Percentiles rank a stretch among this genome's conserved stretches.
Conservation (phyloP, 2,329 filamentous ascomycete genomes). For the Coniochaeta sp. region DNA sequence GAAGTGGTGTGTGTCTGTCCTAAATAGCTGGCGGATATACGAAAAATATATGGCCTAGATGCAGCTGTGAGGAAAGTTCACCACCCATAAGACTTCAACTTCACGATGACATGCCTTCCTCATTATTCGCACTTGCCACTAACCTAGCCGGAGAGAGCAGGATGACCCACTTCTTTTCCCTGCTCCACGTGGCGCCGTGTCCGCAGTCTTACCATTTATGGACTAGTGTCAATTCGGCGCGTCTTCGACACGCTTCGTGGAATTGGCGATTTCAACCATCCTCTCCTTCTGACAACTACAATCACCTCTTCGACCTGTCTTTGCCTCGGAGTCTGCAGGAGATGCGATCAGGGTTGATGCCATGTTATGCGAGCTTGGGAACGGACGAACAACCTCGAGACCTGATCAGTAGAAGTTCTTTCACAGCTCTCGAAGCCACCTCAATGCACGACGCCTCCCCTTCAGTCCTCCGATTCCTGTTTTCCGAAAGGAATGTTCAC, state of each 20-base stretch:
- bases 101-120: too few relatives aligned
- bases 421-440: conserved; percentile 26
- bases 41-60: too few relatives aligned
- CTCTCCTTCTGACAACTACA: not conserved
- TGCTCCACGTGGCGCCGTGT: conserved; percentile 1
- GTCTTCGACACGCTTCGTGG: not conserved
- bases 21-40: too few relatives aligned
- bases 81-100: too few relatives aligned
- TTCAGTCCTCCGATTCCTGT: conserved; percentile 70
- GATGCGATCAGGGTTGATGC: conserved; percentile 14
- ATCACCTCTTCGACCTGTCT: not conserved
- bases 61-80: too few relatives aligned
- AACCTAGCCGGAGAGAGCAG: too few relatives aligned
- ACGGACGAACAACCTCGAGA: not conserved
- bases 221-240: conserved; percentile 2
- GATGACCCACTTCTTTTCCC: not conserved
- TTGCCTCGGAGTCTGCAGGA: conserved; percentile 9
- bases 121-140: too few relatives aligned
- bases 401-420: conserved; percentile 32
- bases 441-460: conserved; percentile 66
- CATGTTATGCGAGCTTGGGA: not conserved
- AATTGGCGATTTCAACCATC: not conserved
- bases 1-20: too few relatives aligned
- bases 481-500: conserved; percentile 61
- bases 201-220: not conserved